Evolutionary conservation across 2,329 filamentous ascomycete genomes (phyloP).

Genomic region (Coniochaeta sp.): DNA sequence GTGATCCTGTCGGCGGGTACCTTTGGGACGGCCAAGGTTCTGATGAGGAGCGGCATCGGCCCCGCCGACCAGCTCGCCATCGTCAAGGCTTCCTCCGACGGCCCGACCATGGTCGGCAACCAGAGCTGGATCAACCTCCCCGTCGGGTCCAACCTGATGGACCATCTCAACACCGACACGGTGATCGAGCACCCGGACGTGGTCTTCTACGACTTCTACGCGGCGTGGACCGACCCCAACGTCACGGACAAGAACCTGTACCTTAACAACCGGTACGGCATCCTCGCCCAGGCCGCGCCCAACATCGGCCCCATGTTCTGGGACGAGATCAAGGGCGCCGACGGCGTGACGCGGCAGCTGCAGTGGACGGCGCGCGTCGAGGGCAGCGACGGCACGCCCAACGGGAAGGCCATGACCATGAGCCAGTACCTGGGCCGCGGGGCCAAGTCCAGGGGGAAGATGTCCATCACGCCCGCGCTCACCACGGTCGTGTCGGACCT

Average conservation of each 20-base stretch:
- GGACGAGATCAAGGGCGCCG: slow-evolving; percentile 48
- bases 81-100: slow-evolving; percentile 33
- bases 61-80: slow-evolving; percentile 43
- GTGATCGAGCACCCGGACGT: slow-evolving; percentile 35
- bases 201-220: slow-evolving; percentile 58
- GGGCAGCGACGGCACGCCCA: slow-evolving; percentile 34
- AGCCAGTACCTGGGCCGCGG: slow-evolving; percentile 47
- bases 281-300: slow-evolving; percentile 56
- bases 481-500: slow-evolving; percentile 46
- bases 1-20: slow-evolving; percentile 56
- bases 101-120: slow-evolving; percentile 35
- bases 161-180: slow-evolving; percentile 39
- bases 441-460: slow-evolving; percentile 45
- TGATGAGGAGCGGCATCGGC: slow-evolving; percentile 57
- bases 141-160: slow-evolving; percentile 41
- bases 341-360: slow-evolving; percentile 55
- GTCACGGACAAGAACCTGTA: slow-evolving; percentile 33
- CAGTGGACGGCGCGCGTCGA: slow-evolving; percentile 63
- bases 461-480: slow-evolving; percentile 49
- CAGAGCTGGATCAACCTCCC: slow-evolving; percentile 39
- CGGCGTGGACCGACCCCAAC: slow-evolving; percentile 45
- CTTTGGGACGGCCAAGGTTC: slow-evolving; percentile 54
- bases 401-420: slow-evolving; percentile 22
- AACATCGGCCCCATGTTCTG: slow-evolving; percentile 57
- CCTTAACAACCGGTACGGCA: slow-evolving; percentile 44